Conservation (phyloP, 1,284 basidiomycete genomes). For the Trametes pubescens region DNA sequence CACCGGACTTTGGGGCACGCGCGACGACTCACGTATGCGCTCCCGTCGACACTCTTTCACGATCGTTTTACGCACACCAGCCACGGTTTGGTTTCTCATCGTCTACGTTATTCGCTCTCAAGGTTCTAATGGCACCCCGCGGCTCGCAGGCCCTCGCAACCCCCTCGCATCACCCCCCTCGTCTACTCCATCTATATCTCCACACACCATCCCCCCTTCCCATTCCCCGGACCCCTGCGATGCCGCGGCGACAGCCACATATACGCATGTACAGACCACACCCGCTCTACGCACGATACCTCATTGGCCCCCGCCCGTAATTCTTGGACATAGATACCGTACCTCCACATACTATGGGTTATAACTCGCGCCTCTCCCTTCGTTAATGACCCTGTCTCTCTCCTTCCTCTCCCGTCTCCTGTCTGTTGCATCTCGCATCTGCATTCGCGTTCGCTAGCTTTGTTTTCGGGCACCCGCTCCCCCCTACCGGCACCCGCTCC, state of each 20-base stretch:
- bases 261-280: not conserved
- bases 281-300: slow-evolving; percentile 20
- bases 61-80: slow-evolving; percentile 13
- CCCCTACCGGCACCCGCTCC: not conserved
- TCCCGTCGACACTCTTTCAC: slow-evolving; percentile 18
- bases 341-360: slow-evolving; percentile 1
- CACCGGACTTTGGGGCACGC: not conserved
- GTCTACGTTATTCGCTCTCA: slow-evolving; percentile 12
- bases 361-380: slow-evolving; percentile 1
- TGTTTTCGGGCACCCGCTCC: slow-evolving; percentile 3
- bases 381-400: not conserved
- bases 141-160: not conserved
- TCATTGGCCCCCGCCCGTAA: slow-evolving; percentile 11
- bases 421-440: not conserved
- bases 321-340: slow-evolving; percentile 15
- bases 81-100: slow-evolving; percentile 13
- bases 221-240: not conserved
- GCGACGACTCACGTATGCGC: no score
- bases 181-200: no score
- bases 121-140: slow-evolving; percentile 11
- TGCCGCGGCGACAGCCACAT: not conserved
- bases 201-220: not conserved
- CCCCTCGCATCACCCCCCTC: not conserved
- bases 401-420: not conserved
- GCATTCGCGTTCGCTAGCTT: slow-evolving; percentile 10